A percentile compares a stretch with the other conserved stretches of the same genome.
phyloP scores from a whole-genome alignment of 2,329 filamentous ascomycete genomes.

The Cordyceps fumosorosea region DNA sequence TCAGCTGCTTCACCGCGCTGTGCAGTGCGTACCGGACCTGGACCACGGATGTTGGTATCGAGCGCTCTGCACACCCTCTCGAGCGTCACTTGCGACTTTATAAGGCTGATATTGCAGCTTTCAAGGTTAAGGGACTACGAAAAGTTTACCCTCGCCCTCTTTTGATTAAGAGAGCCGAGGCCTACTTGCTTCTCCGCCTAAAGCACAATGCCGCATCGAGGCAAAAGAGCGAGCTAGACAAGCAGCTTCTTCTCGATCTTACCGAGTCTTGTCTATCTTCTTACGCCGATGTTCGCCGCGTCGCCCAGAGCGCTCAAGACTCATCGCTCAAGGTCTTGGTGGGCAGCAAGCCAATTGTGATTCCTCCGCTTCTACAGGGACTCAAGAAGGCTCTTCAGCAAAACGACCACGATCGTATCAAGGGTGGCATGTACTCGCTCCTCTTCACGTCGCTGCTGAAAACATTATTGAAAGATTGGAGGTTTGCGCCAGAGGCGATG shows the following conservation, averaged over 20 bases:
- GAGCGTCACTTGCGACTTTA: slow-evolving; percentile 82
- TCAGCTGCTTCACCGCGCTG: slow-evolving; percentile 86
- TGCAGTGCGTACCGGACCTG: slow-evolving; percentile 91
- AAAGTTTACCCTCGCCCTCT: slow-evolving; percentile 90
- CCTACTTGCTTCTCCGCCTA: slow-evolving; percentile 89
- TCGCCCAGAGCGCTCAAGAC: slow-evolving; percentile 86
- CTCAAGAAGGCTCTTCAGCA: slow-evolving; percentile 72
- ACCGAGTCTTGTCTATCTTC: slow-evolving; percentile 83
- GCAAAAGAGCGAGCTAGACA: slow-evolving; percentile 85
- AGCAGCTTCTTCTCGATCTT: slow-evolving; percentile 74
- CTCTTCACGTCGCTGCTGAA: slow-evolving; percentile 84
- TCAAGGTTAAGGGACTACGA: slow-evolving; percentile 86
- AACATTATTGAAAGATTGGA: slow-evolving; percentile 87
- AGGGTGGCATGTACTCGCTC: slow-evolving; percentile 86
- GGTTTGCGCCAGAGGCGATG: slow-evolving; percentile 85
- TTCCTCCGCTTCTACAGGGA: slow-evolving; percentile 75
- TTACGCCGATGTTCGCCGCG: slow-evolving; percentile 92
- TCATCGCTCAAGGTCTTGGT: slow-evolving; percentile 88
- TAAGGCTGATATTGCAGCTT: slow-evolving; percentile 79
- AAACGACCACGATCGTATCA: slow-evolving; percentile 84
- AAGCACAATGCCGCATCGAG: slow-evolving; percentile 88
- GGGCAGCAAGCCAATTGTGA: slow-evolving; percentile 80
- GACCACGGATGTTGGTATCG: slow-evolving; percentile 97
- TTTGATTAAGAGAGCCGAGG: slow-evolving; percentile 86
- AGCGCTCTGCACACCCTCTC: slow-evolving; percentile 86